These are phyloP conservation scores for Houttuynia cordata DNA, from an alignment of 164 flowering plant genomes.

Conservation along the genomic window DNA sequence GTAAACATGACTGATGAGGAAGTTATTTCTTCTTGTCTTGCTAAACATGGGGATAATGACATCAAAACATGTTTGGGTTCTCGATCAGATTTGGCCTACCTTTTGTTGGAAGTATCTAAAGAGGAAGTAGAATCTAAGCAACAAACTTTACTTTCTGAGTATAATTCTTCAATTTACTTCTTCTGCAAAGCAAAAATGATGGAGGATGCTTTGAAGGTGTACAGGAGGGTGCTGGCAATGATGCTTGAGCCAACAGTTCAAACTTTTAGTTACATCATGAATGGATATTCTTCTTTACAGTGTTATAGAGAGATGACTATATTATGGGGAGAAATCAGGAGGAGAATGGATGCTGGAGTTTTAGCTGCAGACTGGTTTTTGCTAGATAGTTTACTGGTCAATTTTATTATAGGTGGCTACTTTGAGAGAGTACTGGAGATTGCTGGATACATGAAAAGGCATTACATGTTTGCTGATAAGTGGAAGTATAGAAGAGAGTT, in stretches of 20 bases:
- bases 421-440: constrained; percentile 85
- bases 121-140: constrained; percentile 17
- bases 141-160: constrained; percentile 23
- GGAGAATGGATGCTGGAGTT: constrained; percentile 30
- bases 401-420: constrained; percentile 76
- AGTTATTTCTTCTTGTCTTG: constrained; percentile 12
- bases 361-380: constrained; percentile 35
- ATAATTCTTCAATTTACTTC: constrained; percentile 67
- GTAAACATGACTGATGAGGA: constrained; percentile 18
- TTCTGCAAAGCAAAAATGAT: constrained; percentile 84
- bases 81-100: constrained; percentile 25
- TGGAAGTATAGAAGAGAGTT: constrained; percentile 57
- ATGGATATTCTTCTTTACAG: constrained; percentile 45
- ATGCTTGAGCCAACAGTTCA: constrained; percentile 46
- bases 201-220: constrained; percentile 57
- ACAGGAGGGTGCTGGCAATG: constrained; percentile 42
- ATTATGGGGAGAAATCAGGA: constrained; percentile 82
- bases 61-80: not conserved
- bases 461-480: constrained; percentile 45
- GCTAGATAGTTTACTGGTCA: constrained; percentile 43
- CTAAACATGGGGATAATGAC: constrained; percentile 1
- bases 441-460: constrained; percentile 36
- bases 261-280: constrained; percentile 38
- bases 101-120: constrained; percentile 26
- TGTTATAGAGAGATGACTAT: constrained; percentile 74